Conservation (phyloP, 805 yeast species). For the Grigorovia jiainica region DNA sequence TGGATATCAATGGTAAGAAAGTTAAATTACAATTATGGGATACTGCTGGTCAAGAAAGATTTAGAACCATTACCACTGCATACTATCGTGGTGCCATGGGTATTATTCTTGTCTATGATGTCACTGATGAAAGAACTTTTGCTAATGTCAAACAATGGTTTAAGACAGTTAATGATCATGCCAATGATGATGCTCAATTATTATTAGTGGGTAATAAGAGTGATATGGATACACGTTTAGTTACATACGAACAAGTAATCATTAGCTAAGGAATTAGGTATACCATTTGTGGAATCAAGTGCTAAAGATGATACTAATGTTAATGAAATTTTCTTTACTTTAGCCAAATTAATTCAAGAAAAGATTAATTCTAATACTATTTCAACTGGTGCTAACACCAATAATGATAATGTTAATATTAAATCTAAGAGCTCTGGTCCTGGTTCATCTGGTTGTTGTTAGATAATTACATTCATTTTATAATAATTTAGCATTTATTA, state of each 20-base stretch:
- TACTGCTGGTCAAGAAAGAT: slow-evolving; percentile 96
- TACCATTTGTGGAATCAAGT: slow-evolving; percentile 91
- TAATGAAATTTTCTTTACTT: slow-evolving; percentile 80
- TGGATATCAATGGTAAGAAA: slow-evolving; percentile 85
- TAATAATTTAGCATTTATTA: no score
- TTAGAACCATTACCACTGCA: slow-evolving; percentile 89
- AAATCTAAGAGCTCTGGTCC: slow-evolving; percentile 35
- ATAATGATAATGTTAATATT: slow-evolving; percentile 30
- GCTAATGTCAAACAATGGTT: slow-evolving; percentile 92
- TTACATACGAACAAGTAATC: slow-evolving; percentile 84
- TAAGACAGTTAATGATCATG: slow-evolving; percentile 91
- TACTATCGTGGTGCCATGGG: slow-evolving; percentile 89
- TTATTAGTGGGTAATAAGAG: slow-evolving; percentile 93
- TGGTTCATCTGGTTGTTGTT: slow-evolving; percentile 47
- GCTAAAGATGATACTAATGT: slow-evolving; percentile 92
- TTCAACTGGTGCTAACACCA: slow-evolving; percentile 40
- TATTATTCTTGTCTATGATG: slow-evolving; percentile 74
- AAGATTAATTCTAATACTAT: slow-evolving; percentile 40
- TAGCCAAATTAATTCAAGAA: slow-evolving; percentile 80
- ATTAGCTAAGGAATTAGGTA: slow-evolving; percentile 74
- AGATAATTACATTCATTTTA: slow-evolving; percentile 11
- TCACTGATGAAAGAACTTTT: slow-evolving; percentile 83
- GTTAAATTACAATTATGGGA: slow-evolving; percentile 96
- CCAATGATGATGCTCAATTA: slow-evolving; percentile 90
- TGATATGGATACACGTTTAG: slow-evolving; percentile 83